phyloP scores from a whole-genome alignment of 345 rosid genomes.

The Eucalyptus brandiana region DNA sequence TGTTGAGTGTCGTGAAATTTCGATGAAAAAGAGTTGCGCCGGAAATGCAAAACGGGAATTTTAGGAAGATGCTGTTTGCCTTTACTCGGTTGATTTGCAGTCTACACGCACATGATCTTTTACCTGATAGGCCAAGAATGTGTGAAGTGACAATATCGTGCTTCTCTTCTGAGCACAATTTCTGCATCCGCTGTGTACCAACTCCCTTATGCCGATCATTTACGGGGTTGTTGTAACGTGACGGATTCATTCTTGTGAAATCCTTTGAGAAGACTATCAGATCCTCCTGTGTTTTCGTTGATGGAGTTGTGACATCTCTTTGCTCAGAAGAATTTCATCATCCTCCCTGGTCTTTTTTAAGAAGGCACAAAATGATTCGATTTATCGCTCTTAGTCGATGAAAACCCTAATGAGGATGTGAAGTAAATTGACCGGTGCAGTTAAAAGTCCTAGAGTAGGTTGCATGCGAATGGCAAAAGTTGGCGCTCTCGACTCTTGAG shows the following conservation, averaged over 20 bases:
- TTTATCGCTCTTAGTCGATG: neutral
- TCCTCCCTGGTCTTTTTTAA: neutral
- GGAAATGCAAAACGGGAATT: neutral
- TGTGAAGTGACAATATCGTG: neutral
- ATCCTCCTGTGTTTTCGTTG: neutral
- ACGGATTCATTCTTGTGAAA: neutral
- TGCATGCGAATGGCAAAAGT: no score
- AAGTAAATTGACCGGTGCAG: neutral
- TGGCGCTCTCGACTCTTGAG: neutral
- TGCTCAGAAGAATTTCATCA: neutral
- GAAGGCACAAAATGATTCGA: neutral
- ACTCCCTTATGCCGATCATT: neutral
- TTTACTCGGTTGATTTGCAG: neutral
- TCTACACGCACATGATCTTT: neutral
- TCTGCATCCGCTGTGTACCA: neutral
- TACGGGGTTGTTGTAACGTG: neutral
- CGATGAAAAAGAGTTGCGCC: neutral
- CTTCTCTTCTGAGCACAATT: neutral
- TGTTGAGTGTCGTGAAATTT: neutral
- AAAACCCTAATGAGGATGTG: neutral
- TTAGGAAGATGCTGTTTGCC: neutral
- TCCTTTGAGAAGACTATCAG: neutral
- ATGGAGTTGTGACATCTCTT: neutral
- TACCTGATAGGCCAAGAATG: neutral
- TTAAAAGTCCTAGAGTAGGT: neutral